Percentiles rank a stretch among this genome's conserved stretches.
These are phyloP conservation scores for Sparassis latifolia DNA, from an alignment of 1,284 basidiomycete genomes.

Conservation along the genomic window DNA sequence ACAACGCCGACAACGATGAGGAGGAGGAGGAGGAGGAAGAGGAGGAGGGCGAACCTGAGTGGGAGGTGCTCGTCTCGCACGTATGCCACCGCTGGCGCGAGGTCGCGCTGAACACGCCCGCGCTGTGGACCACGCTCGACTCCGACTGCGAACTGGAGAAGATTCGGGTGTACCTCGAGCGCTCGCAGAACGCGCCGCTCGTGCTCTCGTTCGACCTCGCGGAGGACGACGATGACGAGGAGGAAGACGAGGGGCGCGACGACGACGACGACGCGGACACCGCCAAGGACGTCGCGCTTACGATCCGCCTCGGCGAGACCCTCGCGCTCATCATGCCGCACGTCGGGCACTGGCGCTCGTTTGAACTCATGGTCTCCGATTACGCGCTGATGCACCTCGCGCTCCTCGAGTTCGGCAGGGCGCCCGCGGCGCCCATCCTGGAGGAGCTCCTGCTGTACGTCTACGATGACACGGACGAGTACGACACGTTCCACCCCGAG, in stretches of 20 bases:
- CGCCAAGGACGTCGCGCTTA: conserved; percentile 42
- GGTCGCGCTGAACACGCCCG: conserved; percentile 26
- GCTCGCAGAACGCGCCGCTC: conserved; percentile 32
- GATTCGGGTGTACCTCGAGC: conserved; percentile 37
- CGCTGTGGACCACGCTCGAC: conserved; percentile 33
- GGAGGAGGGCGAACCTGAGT: conserved; percentile 22
- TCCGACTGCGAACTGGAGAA: conserved; percentile 36
- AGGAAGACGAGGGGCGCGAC: conserved; percentile 39
- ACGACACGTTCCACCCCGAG: conserved; percentile 40
- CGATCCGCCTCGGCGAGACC: conserved; percentile 28
- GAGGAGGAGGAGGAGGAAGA: conserved; percentile 16
- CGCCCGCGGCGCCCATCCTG: conserved; percentile 44
- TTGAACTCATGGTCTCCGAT: conserved; percentile 51
- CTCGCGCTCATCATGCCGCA: conserved; percentile 43
- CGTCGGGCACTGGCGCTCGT: conserved; percentile 44
- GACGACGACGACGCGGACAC: conserved; percentile 21
- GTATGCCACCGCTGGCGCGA: conserved; percentile 33
- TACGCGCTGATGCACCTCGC: conserved; percentile 47
- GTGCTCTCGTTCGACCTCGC: conserved; percentile 21
- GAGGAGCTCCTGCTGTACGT: conserved; percentile 58
- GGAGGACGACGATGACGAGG: conserved; percentile 35
- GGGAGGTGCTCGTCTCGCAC: conserved; percentile 39
- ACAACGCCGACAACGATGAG: conserved; percentile 16
- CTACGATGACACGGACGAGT: conserved; percentile 41
- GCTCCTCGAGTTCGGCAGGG: conserved; percentile 38